A percentile compares a stretch with the other conserved stretches of the same genome.
phyloP scores from a whole-genome alignment of 1,284 basidiomycete genomes.

The Ceratobasidium sp. region DNA sequence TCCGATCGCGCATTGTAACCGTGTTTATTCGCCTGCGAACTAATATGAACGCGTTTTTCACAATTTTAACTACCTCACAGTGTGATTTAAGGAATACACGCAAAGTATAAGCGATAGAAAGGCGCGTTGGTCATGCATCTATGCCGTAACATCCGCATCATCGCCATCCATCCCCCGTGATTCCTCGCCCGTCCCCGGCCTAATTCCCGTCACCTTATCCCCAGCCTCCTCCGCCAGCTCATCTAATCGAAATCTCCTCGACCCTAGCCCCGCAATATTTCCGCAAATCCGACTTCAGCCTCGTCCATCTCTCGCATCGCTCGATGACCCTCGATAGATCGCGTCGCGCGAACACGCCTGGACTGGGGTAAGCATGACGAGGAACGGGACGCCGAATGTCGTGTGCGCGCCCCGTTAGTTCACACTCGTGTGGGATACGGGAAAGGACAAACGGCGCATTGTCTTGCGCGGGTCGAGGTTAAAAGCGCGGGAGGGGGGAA shows the following conservation, averaged over 20 bases:
- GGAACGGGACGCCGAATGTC: slow-evolving; percentile 82
- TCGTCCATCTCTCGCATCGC: slow-evolving; percentile 79
- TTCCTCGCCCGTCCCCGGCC: slow-evolving; percentile 10
- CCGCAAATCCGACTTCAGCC: too few relatives aligned
- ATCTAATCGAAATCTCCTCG: too few relatives aligned
- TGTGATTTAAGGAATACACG: too few relatives aligned
- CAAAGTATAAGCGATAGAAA: too few relatives aligned
- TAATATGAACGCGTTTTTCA: too few relatives aligned
- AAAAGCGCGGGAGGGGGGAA: slow-evolving; percentile 52
- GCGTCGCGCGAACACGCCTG: slow-evolving; percentile 70
- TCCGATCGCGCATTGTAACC: too few relatives aligned
- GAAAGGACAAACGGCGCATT: slow-evolving; percentile 47
- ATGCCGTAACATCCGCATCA: too few relatives aligned
- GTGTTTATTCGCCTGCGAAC: too few relatives aligned
- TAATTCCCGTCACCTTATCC: slow-evolving; percentile 14
- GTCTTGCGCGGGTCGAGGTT: slow-evolving; percentile 50
- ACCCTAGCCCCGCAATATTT: too few relatives aligned
- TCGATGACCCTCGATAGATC: slow-evolving; percentile 79
- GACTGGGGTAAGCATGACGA: slow-evolving; percentile 75
- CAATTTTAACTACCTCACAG: too few relatives aligned
- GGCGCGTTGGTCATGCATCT: too few relatives aligned
- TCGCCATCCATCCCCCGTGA: neutral
- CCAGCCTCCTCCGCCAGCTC: slow-evolving; percentile 53
- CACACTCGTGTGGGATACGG: slow-evolving; percentile 37
- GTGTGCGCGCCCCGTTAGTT: neutral